Evolutionary conservation across 169 alveolate genomes (phyloP).

Genomic region (Eimeria brunetti): DNA sequence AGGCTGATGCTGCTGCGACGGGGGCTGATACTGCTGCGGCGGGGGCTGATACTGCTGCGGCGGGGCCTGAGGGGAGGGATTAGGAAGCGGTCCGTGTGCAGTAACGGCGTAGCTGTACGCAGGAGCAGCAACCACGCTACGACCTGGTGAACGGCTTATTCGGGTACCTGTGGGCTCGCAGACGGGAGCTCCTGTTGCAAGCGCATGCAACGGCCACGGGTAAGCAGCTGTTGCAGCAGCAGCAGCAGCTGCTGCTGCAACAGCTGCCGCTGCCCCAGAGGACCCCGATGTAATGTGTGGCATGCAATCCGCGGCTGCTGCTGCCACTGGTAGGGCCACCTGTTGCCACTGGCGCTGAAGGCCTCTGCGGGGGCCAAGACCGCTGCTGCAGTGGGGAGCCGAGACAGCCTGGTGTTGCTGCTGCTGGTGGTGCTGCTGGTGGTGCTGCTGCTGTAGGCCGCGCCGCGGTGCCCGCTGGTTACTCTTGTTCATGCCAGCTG

Average conservation of each 20-base stretch:
- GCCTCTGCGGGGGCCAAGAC: slow-evolving; percentile 36
- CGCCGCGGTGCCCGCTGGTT: slow-evolving; percentile 49
- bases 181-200: slow-evolving; percentile 32
- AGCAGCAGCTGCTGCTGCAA: background rate
- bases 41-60: background rate
- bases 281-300: slow-evolving; percentile 27
- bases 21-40: background rate
- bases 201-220: slow-evolving; percentile 38
- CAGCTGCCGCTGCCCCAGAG: slow-evolving; percentile 7
- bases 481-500: slow-evolving; percentile 14
- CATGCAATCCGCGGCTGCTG: slow-evolving; percentile 18
- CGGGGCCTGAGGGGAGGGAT: background rate
- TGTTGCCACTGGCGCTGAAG: slow-evolving; percentile 60
- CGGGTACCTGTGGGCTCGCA: slow-evolving; percentile 34
- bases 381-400: slow-evolving; percentile 41
- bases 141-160: slow-evolving; percentile 12
- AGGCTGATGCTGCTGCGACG: background rate
- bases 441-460: slow-evolving; percentile 51
- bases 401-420: slow-evolving; percentile 6
- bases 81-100: slow-evolving; percentile 4
- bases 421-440: slow-evolving; percentile 48
- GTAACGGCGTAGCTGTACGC: background rate
- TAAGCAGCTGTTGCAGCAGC: slow-evolving; percentile 16
- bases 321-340: slow-evolving; percentile 39
- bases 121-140: background rate